phyloP scores from a whole-genome alignment of 1,284 basidiomycete genomes.

The Flammula alnicola region DNA sequence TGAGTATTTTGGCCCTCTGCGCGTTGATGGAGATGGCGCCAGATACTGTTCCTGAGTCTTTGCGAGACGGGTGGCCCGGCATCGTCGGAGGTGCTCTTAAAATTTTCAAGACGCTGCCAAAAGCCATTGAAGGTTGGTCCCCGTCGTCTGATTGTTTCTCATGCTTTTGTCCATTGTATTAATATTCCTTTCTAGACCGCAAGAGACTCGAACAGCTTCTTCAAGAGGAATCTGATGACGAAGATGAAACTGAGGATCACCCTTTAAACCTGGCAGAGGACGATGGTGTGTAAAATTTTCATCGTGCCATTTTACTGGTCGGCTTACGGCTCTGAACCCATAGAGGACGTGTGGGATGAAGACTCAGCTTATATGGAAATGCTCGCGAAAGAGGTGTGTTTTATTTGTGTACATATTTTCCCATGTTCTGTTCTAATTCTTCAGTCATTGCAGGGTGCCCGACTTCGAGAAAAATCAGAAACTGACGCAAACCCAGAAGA shows the following conservation, averaged over 20 bases:
- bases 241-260: constrained; percentile 63
- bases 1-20: constrained; percentile 78
- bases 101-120: constrained; percentile 77
- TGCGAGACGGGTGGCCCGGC: constrained; percentile 73
- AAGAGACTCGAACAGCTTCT: constrained; percentile 65
- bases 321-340: constrained; percentile 18
- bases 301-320: not conserved
- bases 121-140: constrained; percentile 76
- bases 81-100: constrained; percentile 73
- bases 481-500: constrained; percentile 29
- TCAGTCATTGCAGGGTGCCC: constrained; percentile 57
- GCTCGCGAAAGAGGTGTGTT: constrained; percentile 74
- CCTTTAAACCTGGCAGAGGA: constrained; percentile 73
- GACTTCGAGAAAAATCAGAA: constrained; percentile 62
- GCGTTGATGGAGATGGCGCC: constrained; percentile 74
- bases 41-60: constrained; percentile 54
- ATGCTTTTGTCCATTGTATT: constrained; percentile 6
- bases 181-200: constrained; percentile 49
- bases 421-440: constrained; percentile 12
- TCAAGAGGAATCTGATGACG: constrained; percentile 62
- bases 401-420: constrained; percentile 10
- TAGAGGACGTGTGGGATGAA: constrained; percentile 84
- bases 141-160: constrained; percentile 4
- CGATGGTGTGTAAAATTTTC: constrained; percentile 54
- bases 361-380: constrained; percentile 83